Evolutionary conservation across 352 stramenopile genomes (phyloP).

Genomic region (Globisporangium rhizosaccharum): DNA sequence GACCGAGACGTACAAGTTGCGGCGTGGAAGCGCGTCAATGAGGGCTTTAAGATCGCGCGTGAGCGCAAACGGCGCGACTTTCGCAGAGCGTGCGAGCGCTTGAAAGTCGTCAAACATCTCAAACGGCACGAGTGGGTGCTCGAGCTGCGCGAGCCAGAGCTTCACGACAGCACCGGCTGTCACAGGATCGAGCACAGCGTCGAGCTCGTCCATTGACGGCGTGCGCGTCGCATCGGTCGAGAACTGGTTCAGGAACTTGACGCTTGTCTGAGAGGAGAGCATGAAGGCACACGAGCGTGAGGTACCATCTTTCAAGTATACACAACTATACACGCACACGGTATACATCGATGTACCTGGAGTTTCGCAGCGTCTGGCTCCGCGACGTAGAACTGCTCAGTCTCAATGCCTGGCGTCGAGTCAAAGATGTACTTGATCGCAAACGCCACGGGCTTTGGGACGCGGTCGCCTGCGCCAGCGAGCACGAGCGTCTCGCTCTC

Average conservation of each 20-base stretch:
- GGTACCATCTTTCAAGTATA: no score
- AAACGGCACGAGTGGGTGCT: constrained; percentile 60
- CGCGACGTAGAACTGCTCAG: constrained; percentile 59
- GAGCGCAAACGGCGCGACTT: constrained; percentile 44
- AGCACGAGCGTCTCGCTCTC: constrained; percentile 48
- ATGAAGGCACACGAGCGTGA: background rate
- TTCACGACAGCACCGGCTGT: constrained; percentile 58
- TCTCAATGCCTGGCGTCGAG: constrained; percentile 74
- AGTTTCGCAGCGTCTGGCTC: constrained; percentile 44
- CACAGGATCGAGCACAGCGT: constrained; percentile 45
- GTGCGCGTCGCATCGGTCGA: constrained; percentile 30
- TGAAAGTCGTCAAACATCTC: constrained; percentile 60
- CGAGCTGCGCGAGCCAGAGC: constrained; percentile 59
- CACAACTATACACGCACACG: background rate
- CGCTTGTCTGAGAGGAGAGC: constrained; percentile 15
- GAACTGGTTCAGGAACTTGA: constrained; percentile 69
- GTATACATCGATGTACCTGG: constrained; percentile 27
- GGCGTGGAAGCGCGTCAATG: constrained; percentile 47
- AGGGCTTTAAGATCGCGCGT: constrained; percentile 53
- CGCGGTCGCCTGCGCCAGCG: constrained; percentile 27
- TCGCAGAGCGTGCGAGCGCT: constrained; percentile 32
- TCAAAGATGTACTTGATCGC: constrained; percentile 84
- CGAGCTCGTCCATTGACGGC: constrained; percentile 55
- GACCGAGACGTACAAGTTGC: constrained; percentile 47
- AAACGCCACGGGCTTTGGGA: constrained; percentile 50